Evolutionary conservation across 257 asterid species (phyloP), one percentile per base, ranked within the genome.

Genomic region (Nicotiana sylvestris): DNA sequence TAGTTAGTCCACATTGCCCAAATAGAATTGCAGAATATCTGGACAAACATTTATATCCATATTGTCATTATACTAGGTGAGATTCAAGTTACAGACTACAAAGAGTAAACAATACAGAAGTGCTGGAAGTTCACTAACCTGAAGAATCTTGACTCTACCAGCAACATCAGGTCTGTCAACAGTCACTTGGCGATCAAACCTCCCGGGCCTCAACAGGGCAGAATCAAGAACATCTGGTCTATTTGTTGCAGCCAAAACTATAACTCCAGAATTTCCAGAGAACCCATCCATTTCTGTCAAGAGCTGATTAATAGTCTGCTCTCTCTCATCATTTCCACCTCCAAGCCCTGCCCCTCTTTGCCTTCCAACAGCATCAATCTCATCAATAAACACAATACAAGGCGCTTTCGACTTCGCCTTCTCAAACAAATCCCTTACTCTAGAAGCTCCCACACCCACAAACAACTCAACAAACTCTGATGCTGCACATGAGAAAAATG

Each of bases 271-370:
- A 77, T 95, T 94, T 12, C 99, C 99, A 1, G 98, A 88, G 83
- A 96, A 96, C 10, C 99, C 99, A 89, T 94, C 99, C 99, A 96
- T 94, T 77, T 96, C 99, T 66, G 99, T 96, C 90, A 96, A 86
- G 18, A 96, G 99, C 94, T 94, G 99, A 88, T 96, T 96, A 57
- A 96, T 94, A 29, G 98, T 96, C 88, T 96, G 98, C 89, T 96
- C 99, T 17, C 99, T 89, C 89, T 96, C 99, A 84, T 96, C 99
- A 82, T 96, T 96, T 65, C 99, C 99, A 66, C 99, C 99, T 43
- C 99, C 99, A 37, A 96, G 82, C 25, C 99, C 98, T 0, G 98
- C 98, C 67, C 98, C 98, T 82, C 99, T 92, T 86, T 95, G 99
- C 89, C 98, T 92, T 66, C 98, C 98, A 2, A 95, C 99, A 10